Percentiles rank a stretch among this genome's conserved stretches.
These are phyloP conservation scores for Suhomyces chickasaworum DNA, from an alignment of 1,139 yeast species.

Conservation along the genomic window DNA sequence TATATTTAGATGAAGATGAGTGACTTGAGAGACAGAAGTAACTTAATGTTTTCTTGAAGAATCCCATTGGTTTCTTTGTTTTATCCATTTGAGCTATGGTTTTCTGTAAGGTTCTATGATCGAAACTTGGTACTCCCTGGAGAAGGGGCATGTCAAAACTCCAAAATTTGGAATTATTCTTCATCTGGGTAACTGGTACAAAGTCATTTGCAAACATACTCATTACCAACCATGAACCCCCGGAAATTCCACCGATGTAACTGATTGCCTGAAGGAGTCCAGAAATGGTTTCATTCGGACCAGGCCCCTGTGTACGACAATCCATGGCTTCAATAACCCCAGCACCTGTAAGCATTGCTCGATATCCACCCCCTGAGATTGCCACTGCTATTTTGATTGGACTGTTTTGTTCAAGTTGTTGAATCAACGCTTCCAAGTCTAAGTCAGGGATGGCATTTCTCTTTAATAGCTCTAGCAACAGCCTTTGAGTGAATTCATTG, in stretches of 20 bases:
- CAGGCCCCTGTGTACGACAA: constrained; percentile 39
- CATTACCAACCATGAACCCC: constrained; percentile 68
- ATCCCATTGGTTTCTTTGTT: constrained; percentile 5
- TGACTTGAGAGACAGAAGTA: constrained; percentile 15
- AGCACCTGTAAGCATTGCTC: constrained; percentile 68
- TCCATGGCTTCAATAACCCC: constrained; percentile 63
- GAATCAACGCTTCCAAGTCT: constrained; percentile 25
- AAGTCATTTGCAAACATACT: constrained; percentile 50
- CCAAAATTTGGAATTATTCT: constrained; percentile 42
- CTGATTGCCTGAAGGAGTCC: constrained; percentile 57
- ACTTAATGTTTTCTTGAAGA: constrained; percentile 15
- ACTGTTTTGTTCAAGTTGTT: constrained; percentile 15
- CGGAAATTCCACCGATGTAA: constrained; percentile 67
- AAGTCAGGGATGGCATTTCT: constrained; percentile 41
- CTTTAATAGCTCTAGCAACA: constrained; percentile 36
- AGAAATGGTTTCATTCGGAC: constrained; percentile 33
- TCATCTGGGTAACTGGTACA: constrained; percentile 40
- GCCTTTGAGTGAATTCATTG: constrained; percentile 30
- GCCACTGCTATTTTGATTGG: constrained; percentile 54
- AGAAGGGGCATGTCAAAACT: not conserved
- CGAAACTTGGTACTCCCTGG: constrained; percentile 55
- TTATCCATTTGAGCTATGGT: not conserved
- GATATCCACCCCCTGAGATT: constrained; percentile 73
- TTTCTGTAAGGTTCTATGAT: constrained; percentile 23
- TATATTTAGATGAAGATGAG: not conserved